Evolutionary conservation across 148 eudicot species (phyloP).

Genomic region (Vaccinium macrocarpon): DNA sequence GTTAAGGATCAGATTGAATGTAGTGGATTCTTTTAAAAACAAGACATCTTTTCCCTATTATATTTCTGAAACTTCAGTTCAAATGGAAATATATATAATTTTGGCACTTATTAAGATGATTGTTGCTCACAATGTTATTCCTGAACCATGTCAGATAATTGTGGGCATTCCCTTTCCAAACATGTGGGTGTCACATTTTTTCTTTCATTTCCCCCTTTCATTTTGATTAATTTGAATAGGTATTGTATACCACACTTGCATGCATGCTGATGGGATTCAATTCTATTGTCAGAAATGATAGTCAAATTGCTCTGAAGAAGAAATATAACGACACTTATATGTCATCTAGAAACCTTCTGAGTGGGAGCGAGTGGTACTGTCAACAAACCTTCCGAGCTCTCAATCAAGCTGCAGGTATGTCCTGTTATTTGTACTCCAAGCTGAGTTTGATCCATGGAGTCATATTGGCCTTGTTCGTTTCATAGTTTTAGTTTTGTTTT

Average conservation of each 20-base stretch:
- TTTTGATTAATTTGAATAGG: slow-evolving; percentile 12
- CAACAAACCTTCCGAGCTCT: slow-evolving; percentile 97
- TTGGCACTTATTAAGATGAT: neutral
- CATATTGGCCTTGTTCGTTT: too few species aligned
- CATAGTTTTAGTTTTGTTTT: too few species aligned
- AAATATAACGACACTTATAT: slow-evolving; percentile 72
- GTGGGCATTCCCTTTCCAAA: slow-evolving; percentile 98
- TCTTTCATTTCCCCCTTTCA: neutral
- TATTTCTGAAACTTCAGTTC: neutral
- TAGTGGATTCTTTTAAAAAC: neutral
- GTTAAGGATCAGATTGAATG: neutral
- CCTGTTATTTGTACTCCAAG: slow-evolving; percentile 7
- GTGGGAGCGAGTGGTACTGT: slow-evolving; percentile 96
- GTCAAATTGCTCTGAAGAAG: slow-evolving; percentile 86
- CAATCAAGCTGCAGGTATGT: slow-evolving; percentile 96
- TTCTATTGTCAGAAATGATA: slow-evolving; percentile 60
- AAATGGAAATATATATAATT: neutral
- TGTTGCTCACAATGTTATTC: slow-evolving; percentile 24
- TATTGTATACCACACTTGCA: neutral
- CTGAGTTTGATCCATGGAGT: neutral
- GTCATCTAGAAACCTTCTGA: slow-evolving; percentile 66
- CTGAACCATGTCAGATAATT: slow-evolving; percentile 72
- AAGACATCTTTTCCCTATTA: neutral
- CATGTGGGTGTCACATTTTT: slow-evolving; percentile 49
- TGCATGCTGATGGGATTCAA: slow-evolving; percentile 16